Evolutionary conservation across 371 early-diverging fungal species (phyloP), one percentile per base, ranked within the genome.

Genomic region (Rhizopus arrhizus): DNA sequence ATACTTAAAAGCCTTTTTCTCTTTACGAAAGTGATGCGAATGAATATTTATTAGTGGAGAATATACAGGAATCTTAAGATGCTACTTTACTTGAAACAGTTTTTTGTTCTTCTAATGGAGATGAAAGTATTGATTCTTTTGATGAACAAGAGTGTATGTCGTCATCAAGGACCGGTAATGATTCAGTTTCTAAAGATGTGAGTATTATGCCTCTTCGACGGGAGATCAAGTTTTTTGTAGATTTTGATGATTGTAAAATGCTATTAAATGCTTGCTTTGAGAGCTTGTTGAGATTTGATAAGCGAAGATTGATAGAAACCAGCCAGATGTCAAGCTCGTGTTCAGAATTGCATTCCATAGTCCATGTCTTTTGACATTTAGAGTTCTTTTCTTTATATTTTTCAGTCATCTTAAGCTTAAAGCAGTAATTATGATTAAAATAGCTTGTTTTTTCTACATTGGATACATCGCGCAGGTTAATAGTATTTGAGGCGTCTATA

Each of bases 281-380:
- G 13, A 11, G 13, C 2, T 38, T 5, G 3, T 7, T 2, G 7
- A 40, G 13, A 16, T 54, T 58, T 5, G 48, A 35, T n/a, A 68
- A 16, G 32, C 69, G 49, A 13, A 35, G 22, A 9, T 69, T 48
- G 41, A 69, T 64, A 15, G 59, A 59, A 15, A 41, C 46, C 2
- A 69, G 51, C 74, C 74, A 73, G 3, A 53, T 40, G 5, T 67
- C 63, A 10, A 70, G 58, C 15, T 73, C 74, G 4, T 36, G 22
- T 31, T 59, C 51, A 29, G 74, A 70, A 38, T 70, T 53, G 32
- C 74, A 73, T 28, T 47, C 64, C 10, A 73, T 64, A 3, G 68
- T 70, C 61, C 70, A 66, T 0, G 47, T 36, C 38, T 67, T 67
- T 12, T 55, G 58, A 43, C 55, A 29, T 15, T 35, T 59, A 0